A percentile compares a stretch with the other conserved stretches of the same genome.
Evolutionary conservation across 345 rosid genomes (phyloP).

Genomic region (Salix viminalis): DNA sequence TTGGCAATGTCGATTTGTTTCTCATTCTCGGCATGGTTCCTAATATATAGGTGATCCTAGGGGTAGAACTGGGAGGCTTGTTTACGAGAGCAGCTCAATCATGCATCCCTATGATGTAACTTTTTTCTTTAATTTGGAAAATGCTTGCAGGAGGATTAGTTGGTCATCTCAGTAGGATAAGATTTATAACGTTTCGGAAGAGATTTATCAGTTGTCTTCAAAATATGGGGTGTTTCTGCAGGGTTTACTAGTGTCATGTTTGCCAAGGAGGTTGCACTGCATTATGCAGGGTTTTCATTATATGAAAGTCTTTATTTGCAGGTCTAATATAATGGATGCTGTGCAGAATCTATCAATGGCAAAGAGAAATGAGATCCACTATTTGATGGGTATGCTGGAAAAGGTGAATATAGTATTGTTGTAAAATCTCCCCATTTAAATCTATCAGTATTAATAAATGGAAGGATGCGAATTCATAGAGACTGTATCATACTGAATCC

Average conservation of each 20-base stretch:
- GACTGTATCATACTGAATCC: too few relatives aligned
- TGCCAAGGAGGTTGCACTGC: background rate
- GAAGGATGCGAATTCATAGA: background rate
- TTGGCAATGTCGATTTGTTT: too few relatives aligned
- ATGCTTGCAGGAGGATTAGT: background rate
- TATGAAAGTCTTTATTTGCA: slow-evolving; percentile 18
- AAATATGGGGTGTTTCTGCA: background rate
- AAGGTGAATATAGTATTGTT: slow-evolving; percentile 38
- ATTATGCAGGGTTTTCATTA: background rate
- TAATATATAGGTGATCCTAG: background rate
- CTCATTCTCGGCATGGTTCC: too few relatives aligned
- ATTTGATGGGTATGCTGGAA: slow-evolving; percentile 44
- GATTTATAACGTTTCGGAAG: background rate
- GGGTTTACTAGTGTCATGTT: background rate
- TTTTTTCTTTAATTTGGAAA: background rate
- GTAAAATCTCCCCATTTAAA: background rate
- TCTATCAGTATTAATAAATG: background rate
- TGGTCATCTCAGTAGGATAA: background rate
- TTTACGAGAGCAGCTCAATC: background rate
- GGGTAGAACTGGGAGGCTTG: background rate
- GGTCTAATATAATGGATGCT: slow-evolving; percentile 57
- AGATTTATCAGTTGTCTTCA: background rate
- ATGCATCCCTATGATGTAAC: background rate
- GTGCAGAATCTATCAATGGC: slow-evolving; percentile 39
- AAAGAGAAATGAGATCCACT: slow-evolving; percentile 55